A percentile compares a stretch with the other conserved stretches of the same genome.
These are phyloP conservation scores for Mycena belliarum DNA, from an alignment of 768 basidiomycete species.

Conservation along the genomic window DNA sequence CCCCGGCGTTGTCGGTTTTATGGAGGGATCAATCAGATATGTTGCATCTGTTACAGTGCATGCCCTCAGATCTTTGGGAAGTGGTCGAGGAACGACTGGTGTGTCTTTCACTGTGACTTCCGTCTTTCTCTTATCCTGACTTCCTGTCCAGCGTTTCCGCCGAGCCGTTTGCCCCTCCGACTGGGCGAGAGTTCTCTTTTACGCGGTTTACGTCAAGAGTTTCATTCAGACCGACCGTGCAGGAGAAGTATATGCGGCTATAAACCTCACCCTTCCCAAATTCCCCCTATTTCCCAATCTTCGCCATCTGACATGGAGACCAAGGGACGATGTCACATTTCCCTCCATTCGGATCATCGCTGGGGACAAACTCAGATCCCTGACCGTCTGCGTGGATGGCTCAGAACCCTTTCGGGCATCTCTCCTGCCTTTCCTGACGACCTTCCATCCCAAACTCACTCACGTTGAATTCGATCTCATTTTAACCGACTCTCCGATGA, in stretches of 20 bases:
- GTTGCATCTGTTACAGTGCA: constrained; percentile 1
- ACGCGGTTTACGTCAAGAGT: constrained; percentile 7
- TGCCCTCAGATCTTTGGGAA: constrained; percentile 7
- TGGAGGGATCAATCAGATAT: constrained; percentile 2
- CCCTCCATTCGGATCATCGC: constrained; percentile 4
- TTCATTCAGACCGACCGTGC: background rate
- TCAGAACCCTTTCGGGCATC: background rate
- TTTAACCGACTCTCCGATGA: background rate
- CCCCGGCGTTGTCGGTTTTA: constrained; percentile 3
- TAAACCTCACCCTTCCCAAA: constrained; percentile 3
- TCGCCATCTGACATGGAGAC: constrained; percentile 5
- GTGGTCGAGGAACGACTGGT: background rate
- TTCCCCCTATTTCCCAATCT: constrained; percentile 8
- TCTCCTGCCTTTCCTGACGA: constrained; percentile 2
- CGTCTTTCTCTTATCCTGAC: too few relatives aligned
- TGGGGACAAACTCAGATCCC: background rate
- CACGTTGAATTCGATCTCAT: background rate
- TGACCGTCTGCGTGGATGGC: background rate
- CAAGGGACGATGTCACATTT: constrained; percentile 1
- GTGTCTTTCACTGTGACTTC: too few relatives aligned
- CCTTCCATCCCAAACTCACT: constrained; percentile 3
- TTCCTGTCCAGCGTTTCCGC: background rate
- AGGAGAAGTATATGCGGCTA: background rate
- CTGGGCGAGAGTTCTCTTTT: constrained; percentile 5
- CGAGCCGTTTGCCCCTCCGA: background rate